phyloP scores from a whole-genome alignment of 306 rosid species.

The Prinsepia uniflora region DNA sequence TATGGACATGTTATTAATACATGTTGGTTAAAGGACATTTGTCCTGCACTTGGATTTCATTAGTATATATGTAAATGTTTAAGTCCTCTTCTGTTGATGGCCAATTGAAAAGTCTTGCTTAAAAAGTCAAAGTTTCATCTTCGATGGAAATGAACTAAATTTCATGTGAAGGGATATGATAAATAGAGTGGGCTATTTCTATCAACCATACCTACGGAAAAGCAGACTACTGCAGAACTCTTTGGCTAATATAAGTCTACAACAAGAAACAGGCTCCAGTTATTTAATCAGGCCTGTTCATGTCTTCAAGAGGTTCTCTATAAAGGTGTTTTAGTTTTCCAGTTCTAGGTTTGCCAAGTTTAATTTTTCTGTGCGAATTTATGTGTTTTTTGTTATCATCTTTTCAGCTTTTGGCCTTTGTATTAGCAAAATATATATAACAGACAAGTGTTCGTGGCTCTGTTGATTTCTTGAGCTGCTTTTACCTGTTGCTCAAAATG shows the following conservation, averaged over 20 bases:
- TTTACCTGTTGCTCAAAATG: background rate
- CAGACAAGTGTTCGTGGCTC: background rate
- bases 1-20: too few relatives aligned
- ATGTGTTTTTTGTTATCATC: background rate
- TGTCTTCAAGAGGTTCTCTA: background rate
- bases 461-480: background rate
- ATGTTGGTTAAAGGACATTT: too few relatives aligned
- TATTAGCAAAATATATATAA: background rate
- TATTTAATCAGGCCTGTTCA: background rate
- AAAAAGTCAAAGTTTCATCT: background rate
- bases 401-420: background rate
- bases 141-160: background rate
- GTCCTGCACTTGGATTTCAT: too few relatives aligned
- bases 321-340: background rate
- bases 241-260: background rate
- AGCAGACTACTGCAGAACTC: background rate
- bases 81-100: background rate
- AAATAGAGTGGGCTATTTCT: background rate
- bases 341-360: conserved; percentile 1
- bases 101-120: background rate
- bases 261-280: background rate
- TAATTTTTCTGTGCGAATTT: background rate
- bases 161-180: background rate
- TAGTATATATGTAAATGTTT: background rate
- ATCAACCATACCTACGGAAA: background rate